Conservation (phyloP, 257 asterid species). For the Solanum paucissectum region DNA sequence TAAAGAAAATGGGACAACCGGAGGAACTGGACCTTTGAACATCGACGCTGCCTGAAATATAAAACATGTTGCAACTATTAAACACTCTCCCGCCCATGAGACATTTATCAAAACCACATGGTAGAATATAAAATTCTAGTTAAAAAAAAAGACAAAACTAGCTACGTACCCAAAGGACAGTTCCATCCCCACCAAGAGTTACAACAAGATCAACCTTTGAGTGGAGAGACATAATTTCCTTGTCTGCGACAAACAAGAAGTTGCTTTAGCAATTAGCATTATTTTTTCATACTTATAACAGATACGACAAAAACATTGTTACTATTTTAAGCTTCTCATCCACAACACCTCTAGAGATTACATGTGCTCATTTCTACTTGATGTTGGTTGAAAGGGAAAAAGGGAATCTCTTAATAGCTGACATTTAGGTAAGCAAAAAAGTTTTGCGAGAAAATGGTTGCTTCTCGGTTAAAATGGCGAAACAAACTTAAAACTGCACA, state of each 20-base stretch:
- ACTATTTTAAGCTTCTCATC: neutral
- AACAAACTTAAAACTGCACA: neutral
- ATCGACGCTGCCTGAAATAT: constrained; percentile 88
- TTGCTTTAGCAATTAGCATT: neutral
- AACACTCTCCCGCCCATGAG: neutral
- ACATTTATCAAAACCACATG: neutral
- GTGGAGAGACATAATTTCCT: constrained; percentile 66
- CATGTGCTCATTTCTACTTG: neutral
- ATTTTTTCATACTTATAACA: neutral
- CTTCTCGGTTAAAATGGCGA: neutral
- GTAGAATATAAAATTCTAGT: neutral
- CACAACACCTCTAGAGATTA: neutral
- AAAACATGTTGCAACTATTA: neutral
- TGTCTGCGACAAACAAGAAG: constrained; percentile 30
- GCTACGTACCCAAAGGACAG: constrained; percentile 89
- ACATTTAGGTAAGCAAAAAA: neutral
- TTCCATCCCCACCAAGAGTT: constrained; percentile 98
- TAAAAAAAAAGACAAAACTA: neutral
- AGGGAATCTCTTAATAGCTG: neutral
- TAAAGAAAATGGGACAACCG: constrained; percentile 87
- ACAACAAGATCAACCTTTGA: constrained; percentile 82
- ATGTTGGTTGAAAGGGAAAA: neutral
- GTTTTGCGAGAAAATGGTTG: neutral
- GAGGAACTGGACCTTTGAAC: constrained; percentile 99
- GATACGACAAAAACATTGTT: neutral